phyloP scores from a whole-genome alignment of 2,329 filamentous ascomycete genomes.

The Colletotrichum karsti region DNA sequence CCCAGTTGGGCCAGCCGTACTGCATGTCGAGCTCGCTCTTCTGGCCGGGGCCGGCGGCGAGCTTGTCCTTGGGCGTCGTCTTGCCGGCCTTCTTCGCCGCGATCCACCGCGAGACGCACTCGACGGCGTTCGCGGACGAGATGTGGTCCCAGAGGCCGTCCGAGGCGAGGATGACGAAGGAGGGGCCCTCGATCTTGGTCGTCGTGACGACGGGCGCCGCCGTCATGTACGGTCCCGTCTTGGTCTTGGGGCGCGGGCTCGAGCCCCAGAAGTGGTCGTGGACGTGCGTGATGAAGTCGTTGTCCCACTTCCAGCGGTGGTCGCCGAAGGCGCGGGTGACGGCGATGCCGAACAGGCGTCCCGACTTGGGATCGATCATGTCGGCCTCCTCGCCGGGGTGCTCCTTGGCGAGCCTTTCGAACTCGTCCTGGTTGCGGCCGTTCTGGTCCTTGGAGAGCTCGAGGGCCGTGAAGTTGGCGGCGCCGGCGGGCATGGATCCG shows the following conservation, averaged over 20 bases:
- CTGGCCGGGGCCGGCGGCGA: background rate
- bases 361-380: slow-evolving; percentile 55
- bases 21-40: slow-evolving; percentile 29
- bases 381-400: slow-evolving; percentile 71
- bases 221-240: slow-evolving; percentile 73
- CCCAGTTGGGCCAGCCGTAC: slow-evolving; percentile 30
- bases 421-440: slow-evolving; percentile 68
- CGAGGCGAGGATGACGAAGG: slow-evolving; percentile 72
- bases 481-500: slow-evolving; percentile 51
- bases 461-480: slow-evolving; percentile 55
- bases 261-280: slow-evolving; percentile 54
- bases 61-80: slow-evolving; percentile 6
- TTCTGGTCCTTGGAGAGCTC: slow-evolving; percentile 73
- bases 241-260: slow-evolving; percentile 49
- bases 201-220: slow-evolving; percentile 72
- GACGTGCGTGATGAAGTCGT: slow-evolving; percentile 12
- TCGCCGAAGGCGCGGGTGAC: slow-evolving; percentile 76
- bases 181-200: slow-evolving; percentile 52
- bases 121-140: slow-evolving; percentile 64
- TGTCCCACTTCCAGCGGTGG: slow-evolving; percentile 72
- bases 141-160: slow-evolving; percentile 75
- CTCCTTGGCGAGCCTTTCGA: slow-evolving; percentile 58
- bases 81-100: slow-evolving; percentile 23
- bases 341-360: slow-evolving; percentile 68
- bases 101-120: slow-evolving; percentile 65